Percentiles rank a stretch among this genome's conserved stretches.
Evolutionary conservation across 805 yeast genomes (phyloP).

Genomic region (Hanseniaspora thailandica): DNA sequence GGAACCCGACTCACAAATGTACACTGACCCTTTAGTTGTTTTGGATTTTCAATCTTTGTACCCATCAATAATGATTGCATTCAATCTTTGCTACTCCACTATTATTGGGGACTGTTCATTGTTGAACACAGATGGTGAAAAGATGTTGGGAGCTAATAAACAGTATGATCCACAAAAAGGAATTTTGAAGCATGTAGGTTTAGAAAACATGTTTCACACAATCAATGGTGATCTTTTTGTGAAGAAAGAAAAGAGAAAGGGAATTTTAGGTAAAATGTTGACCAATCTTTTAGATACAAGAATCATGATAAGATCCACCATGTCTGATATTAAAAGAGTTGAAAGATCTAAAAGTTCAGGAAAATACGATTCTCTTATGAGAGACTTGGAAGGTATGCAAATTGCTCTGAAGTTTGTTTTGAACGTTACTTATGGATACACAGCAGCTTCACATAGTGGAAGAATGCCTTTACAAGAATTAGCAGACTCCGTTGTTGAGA

Average conservation of each 20-base stretch:
- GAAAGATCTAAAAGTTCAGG: slow-evolving; percentile 19
- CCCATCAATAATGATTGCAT: slow-evolving; percentile 85
- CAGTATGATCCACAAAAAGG: slow-evolving; percentile 45
- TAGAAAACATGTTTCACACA: slow-evolving; percentile 51
- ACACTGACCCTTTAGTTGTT: slow-evolving; percentile 80
- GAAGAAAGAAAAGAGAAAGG: slow-evolving; percentile 51
- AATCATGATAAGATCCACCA: slow-evolving; percentile 63
- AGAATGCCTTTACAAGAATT: slow-evolving; percentile 94
- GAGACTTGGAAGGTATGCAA: slow-evolving; percentile 63
- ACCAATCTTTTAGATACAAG: slow-evolving; percentile 72
- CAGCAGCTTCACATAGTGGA: slow-evolving; percentile 90
- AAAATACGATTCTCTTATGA: slow-evolving; percentile 37
- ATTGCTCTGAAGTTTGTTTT: slow-evolving; percentile 81
- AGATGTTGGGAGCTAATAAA: slow-evolving; percentile 40
- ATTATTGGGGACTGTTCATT: slow-evolving; percentile 51
- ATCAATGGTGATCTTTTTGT: slow-evolving; percentile 84
- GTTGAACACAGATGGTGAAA: slow-evolving; percentile 32
- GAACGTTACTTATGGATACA: slow-evolving; percentile 90
- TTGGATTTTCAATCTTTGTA: slow-evolving; percentile 88
- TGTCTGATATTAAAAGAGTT: slow-evolving; percentile 36
- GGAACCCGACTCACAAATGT: slow-evolving; percentile 81
- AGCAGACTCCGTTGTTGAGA: slow-evolving; percentile 86
- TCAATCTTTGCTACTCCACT: slow-evolving; percentile 76
- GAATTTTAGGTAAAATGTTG: slow-evolving; percentile 72
- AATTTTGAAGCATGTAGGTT: slow-evolving; percentile 36